These are phyloP conservation scores for Nicotiana otophora DNA, from an alignment of 257 asterid genomes.

Conservation along the genomic window DNA sequence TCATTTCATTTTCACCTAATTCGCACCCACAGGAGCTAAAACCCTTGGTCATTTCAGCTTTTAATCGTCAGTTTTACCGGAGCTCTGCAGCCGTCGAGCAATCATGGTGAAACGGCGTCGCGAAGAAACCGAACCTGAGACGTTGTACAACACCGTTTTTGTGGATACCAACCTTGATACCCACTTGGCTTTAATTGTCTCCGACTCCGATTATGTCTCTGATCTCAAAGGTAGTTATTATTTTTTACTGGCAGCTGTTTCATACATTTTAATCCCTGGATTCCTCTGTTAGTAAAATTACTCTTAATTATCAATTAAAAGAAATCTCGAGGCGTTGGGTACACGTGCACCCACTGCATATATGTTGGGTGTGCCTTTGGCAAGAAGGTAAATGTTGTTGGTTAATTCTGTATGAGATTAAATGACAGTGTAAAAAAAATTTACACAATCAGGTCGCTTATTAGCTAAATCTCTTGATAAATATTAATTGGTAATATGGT, in stretches of 20 bases:
- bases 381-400: not conserved
- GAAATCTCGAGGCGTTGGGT: not conserved
- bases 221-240: conserved; percentile 48
- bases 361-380: not conserved
- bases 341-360: not conserved
- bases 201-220: conserved; percentile 41
- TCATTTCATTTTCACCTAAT: not conserved
- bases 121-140: not conserved
- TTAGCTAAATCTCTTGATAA: too few relatives aligned
- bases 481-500: too few relatives aligned
- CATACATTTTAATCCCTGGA: not conserved
- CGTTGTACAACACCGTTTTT: conserved; percentile 30
- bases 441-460: too few relatives aligned
- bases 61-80: not conserved
- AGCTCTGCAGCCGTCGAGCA: not conserved
- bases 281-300: not conserved
- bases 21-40: not conserved
- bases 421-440: too few relatives aligned
- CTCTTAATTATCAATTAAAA: not conserved
- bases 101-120: conserved; percentile 54
- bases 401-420: not conserved
- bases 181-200: conserved; percentile 37
- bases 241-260: not conserved
- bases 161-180: conserved; percentile 69
- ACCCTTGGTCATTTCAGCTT: not conserved